Conservation (phyloP, 805 yeast species). For the Candida chilensis region DNA sequence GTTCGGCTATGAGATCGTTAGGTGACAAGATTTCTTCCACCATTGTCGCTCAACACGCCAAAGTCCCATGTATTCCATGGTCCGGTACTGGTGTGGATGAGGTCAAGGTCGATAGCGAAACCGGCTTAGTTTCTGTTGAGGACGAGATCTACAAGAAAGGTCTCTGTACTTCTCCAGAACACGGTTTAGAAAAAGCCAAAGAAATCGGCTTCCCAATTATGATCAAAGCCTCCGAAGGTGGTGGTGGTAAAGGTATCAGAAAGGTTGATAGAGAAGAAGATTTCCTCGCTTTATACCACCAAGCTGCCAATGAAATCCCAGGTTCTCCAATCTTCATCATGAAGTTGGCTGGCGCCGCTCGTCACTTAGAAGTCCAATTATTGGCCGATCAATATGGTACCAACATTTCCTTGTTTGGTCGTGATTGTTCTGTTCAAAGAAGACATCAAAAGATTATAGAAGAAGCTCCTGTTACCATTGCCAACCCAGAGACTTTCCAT, state of each 20-base stretch:
- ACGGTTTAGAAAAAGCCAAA: constrained; percentile 80
- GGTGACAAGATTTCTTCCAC: constrained; percentile 98
- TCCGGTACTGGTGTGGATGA: constrained; percentile 95
- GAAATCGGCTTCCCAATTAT: constrained; percentile 95
- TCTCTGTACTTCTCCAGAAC: constrained; percentile 78
- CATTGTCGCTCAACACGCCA: constrained; percentile 97
- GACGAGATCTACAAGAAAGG: constrained; percentile 82
- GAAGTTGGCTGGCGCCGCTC: constrained; percentile 95
- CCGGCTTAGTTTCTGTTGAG: constrained; percentile 82
- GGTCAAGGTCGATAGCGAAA: constrained; percentile 57
- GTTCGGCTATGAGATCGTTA: constrained; percentile 97
- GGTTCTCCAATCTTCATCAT: constrained; percentile 98
- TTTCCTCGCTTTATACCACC: constrained; percentile 70
- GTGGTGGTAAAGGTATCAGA: constrained; percentile 99
- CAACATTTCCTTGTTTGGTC: constrained; percentile 92
- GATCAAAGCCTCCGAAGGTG: constrained; percentile 99
- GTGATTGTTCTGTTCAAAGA: constrained; percentile 99
- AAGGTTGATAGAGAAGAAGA: constrained; percentile 82
- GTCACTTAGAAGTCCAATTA: constrained; percentile 97
- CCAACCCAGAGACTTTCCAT: constrained; percentile 74
- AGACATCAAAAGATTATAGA: constrained; percentile 98
- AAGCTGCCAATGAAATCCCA: constrained; percentile 96
- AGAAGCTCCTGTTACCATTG: constrained; percentile 98
- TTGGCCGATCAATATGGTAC: constrained; percentile 98
- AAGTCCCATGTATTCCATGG: constrained; percentile 99